Percentiles rank a stretch among this genome's conserved stretches.
phyloP scores from a whole-genome alignment of 192 early-diverging fungal genomes.

The Gigaspora rosea region DNA sequence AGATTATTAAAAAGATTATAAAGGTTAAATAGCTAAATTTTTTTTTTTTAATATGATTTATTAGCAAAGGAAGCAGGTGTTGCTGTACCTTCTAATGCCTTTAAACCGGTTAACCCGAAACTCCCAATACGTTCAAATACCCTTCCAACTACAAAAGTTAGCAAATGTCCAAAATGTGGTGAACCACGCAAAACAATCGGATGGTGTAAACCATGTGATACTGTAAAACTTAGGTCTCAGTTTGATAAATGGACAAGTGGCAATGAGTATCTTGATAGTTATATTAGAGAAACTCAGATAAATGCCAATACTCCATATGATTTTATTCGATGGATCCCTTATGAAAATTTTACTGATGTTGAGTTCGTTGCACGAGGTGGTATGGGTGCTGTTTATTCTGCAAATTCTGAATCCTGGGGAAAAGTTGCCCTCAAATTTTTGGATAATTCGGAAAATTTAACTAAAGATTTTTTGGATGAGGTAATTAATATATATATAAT shows the following conservation, averaged over 20 bases:
- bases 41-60: neutral
- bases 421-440: slow-evolving; percentile 32
- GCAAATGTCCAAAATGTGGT: slow-evolving; percentile 12
- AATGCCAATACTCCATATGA: slow-evolving; percentile 24
- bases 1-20: neutral
- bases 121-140: neutral
- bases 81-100: neutral
- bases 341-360: neutral
- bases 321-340: slow-evolving; percentile 29
- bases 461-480: slow-evolving; percentile 30
- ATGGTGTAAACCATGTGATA: slow-evolving; percentile 23
- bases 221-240: neutral
- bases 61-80: slow-evolving; percentile 26
- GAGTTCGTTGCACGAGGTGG: slow-evolving; percentile 16
- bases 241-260: slow-evolving; percentile 28
- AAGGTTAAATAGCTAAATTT: neutral
- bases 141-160: neutral
- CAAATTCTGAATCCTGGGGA: slow-evolving; percentile 17
- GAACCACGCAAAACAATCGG: slow-evolving; percentile 3
- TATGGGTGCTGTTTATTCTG: slow-evolving; percentile 17
- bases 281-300: slow-evolving; percentile 17
- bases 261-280: slow-evolving; percentile 13
- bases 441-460: slow-evolving; percentile 8
- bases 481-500: slow-evolving; percentile 3
- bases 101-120: neutral